phyloP scores from a whole-genome alignment of 2,329 filamentous ascomycete species.

The Apiospora saccharicola region DNA sequence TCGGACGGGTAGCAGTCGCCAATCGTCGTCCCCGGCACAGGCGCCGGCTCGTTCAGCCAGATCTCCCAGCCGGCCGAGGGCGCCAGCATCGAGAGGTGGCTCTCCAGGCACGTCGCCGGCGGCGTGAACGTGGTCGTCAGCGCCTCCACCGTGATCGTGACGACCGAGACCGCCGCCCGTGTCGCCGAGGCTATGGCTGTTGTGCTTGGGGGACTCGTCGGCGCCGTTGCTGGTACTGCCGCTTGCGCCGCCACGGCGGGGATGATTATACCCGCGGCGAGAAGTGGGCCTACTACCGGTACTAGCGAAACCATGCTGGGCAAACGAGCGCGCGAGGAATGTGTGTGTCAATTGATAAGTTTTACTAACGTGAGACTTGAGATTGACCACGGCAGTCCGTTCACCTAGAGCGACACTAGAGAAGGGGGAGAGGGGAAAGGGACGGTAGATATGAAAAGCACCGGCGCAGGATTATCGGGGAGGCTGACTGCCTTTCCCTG shows the following conservation, averaged over 20 bases:
- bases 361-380: not conserved
- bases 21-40: conserved; percentile 29
- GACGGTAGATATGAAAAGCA: not conserved
- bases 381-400: not conserved
- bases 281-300: not conserved
- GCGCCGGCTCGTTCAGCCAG: conserved; percentile 38
- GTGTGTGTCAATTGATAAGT: not conserved
- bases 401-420: not conserved
- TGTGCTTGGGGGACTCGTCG: no score
- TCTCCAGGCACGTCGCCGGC: conserved; percentile 25
- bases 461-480: not conserved
- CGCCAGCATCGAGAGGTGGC: conserved; percentile 32
- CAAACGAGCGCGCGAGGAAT: not conserved
- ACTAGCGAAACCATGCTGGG: not conserved
- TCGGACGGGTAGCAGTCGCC: conserved; percentile 35
- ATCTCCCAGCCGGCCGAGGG: conserved; percentile 31
- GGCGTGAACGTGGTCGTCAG: conserved; percentile 15
- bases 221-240: not conserved
- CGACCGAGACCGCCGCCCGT: not conserved
- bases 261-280: not conserved
- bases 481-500: not conserved
- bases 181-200: no score
- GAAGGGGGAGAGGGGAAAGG: not conserved
- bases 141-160: conserved; percentile 12
- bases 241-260: not conserved